Base-by-base conservation (phyloP, 345 rosid genomes). In the Trapa incisa region DNA sequence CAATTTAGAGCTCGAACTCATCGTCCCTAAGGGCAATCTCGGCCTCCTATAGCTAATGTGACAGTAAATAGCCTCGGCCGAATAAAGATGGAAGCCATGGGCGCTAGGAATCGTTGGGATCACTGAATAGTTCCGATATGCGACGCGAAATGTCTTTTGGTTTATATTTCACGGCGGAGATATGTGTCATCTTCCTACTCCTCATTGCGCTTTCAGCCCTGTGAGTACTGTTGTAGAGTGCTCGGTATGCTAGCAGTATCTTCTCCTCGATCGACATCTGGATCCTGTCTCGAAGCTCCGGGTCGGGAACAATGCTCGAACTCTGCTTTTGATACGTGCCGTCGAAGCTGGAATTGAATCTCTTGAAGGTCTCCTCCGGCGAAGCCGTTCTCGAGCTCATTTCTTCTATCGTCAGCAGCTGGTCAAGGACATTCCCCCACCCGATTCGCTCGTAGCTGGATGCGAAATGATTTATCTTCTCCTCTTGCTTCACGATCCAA, bases 1-100 rank as follows among this genome's bases (percentile, higher is more conserved):
- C 48, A n/a, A 14, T 67, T 87, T 80, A 94, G 68, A 94, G 96
- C 85, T 94, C 99, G 37, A 91, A 94, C 75, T 86, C 96, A 70
- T 91, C 97, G 29, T 91, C 95, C 68, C 81, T 82, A 16, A 91
- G 84, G 1, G 99, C 95, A 72, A 84, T 41, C 68, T 90, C 97
- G 3, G 99, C 99, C 72, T 93, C 95, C 78, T 90, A 22, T 22
- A 22, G 29, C 29, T 0, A 41, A 32, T 16, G 63, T 65, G 67
- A 32, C 52, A 3, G 37, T 10, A 43, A 65, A n/a, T 65, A 15
- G 13, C 37, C 14, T 6, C 67, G 53, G 14, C 67, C 13, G 7
- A 52, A 65, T 17, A 5, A n/a, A 7, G 67, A 65, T 22, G 37
- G 35, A 37, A 12, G 43, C 8, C 38, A 22, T 22, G 29, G 29